Evolutionary conservation across 345 rosid genomes (phyloP).

Genomic region (Populus tremula): DNA sequence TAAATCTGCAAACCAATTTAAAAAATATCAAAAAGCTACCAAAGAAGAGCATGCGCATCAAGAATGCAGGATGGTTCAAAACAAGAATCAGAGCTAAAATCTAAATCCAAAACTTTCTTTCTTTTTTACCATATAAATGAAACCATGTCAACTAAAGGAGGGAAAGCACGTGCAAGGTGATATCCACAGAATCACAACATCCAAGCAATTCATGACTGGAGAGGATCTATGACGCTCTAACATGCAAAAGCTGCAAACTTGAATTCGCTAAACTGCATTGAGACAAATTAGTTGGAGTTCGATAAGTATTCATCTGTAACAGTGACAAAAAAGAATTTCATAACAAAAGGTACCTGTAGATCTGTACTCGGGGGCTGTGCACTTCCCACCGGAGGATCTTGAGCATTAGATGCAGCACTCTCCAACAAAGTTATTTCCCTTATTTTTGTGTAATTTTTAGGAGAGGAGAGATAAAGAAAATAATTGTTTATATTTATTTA

Average conservation of each 20-base stretch:
- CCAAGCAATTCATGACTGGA: not conserved
- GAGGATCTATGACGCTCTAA: not conserved
- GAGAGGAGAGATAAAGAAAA: too few relatives aligned
- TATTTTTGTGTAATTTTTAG: too few relatives aligned
- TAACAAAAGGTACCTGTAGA: slow-evolving; percentile 50
- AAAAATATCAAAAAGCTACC: too few relatives aligned
- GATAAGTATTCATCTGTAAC: not conserved
- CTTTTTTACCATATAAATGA: too few relatives aligned
- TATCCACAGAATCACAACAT: not conserved
- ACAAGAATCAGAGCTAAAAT: too few relatives aligned
- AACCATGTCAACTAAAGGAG: too few relatives aligned
- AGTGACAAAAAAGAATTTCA: not conserved
- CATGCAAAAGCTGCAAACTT: slow-evolving; percentile 40
- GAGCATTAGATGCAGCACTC: slow-evolving; percentile 77
- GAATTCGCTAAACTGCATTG: slow-evolving; percentile 65
- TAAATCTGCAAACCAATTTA: not conserved
- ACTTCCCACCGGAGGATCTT: slow-evolving; percentile 93
- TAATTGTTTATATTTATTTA: too few relatives aligned
- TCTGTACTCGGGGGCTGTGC: slow-evolving; percentile 66
- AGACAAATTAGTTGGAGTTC: not conserved
- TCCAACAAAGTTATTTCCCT: slow-evolving; percentile 49
- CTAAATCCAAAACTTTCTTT: too few relatives aligned
- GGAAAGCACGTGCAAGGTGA: not conserved
- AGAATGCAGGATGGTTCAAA: not conserved
- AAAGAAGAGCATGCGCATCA: not conserved